phyloP scores from a whole-genome alignment of 768 basidiomycete genomes.

The Kwoniella heveanensis region DNA sequence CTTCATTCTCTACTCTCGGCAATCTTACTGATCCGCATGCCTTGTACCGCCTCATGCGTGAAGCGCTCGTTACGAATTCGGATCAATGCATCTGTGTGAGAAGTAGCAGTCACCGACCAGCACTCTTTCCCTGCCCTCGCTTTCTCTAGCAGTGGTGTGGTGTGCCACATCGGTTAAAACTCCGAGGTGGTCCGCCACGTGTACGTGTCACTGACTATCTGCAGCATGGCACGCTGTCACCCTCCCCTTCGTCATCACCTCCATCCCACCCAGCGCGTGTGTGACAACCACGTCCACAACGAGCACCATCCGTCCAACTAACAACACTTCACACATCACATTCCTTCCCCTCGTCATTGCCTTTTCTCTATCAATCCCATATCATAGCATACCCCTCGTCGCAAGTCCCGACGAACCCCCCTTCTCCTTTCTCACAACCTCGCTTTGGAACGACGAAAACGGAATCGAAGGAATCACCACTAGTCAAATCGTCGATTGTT shows the following conservation, averaged over 20 bases:
- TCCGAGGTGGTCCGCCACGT: slow-evolving; percentile 16
- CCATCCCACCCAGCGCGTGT: not conserved
- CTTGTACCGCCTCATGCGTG: too few species aligned
- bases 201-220: not conserved
- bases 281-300: not conserved
- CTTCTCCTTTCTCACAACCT: too few species aligned
- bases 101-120: too few species aligned
- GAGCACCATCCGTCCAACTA: too few species aligned
- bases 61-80: too few species aligned
- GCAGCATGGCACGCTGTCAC: not conserved
- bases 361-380: not conserved
- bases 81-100: too few species aligned
- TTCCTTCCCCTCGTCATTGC: not conserved
- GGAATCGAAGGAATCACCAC: not conserved
- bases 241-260: slow-evolving; percentile 13
- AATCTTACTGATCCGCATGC: too few species aligned
- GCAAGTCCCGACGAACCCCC: too few species aligned
- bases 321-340: not conserved
- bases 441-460: not conserved
- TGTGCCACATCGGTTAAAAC: slow-evolving; percentile 4
- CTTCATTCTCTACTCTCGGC: too few species aligned
- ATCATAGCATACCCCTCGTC: too few species aligned
- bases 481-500: not conserved
- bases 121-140: not conserved
- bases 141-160: too few species aligned